These are phyloP conservation scores for Aspergillus ostianus DNA, from an alignment of 495 filamentous ascomycete species.

Conservation along the genomic window DNA sequence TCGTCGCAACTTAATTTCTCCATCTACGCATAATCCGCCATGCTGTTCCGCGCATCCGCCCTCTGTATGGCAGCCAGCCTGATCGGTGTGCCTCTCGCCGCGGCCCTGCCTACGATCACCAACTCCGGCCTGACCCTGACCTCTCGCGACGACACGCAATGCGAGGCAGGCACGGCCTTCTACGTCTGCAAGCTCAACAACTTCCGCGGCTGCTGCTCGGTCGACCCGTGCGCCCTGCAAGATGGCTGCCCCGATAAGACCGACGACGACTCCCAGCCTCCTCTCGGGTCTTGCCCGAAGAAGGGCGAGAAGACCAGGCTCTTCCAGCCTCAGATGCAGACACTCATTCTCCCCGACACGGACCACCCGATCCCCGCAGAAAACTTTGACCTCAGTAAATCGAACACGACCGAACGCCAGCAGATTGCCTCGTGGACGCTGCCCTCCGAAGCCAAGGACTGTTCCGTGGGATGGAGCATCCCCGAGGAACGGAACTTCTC, in stretches of 20 bases:
- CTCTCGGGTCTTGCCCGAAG: background rate
- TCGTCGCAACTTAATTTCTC: no score
- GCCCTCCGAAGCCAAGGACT: conserved; percentile 3
- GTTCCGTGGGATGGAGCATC: conserved; percentile 4
- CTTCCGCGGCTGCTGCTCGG: conserved; percentile 14
- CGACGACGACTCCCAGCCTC: background rate
- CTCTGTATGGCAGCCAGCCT: background rate
- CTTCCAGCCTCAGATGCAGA: conserved; percentile 9
- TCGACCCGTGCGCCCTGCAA: conserved; percentile 11
- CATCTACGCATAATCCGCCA: background rate
- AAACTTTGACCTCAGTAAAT: conserved; percentile 6
- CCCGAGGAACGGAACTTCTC: conserved; percentile 7
- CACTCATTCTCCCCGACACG: background rate
- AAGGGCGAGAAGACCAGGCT: background rate
- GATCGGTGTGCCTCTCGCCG: background rate
- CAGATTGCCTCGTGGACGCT: conserved; percentile 5
- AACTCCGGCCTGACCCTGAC: background rate
- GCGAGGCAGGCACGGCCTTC: conserved; percentile 1
- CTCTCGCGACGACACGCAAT: conserved; percentile 12
- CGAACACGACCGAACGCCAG: conserved; percentile 1
- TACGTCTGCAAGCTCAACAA: conserved; percentile 9
- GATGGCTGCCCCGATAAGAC: conserved; percentile 5
- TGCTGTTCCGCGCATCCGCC: background rate
- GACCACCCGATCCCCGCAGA: background rate
- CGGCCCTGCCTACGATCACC: background rate